Conservation (phyloP, 176 grass and related monocot species). For the Phyllostachys edulis region DNA sequence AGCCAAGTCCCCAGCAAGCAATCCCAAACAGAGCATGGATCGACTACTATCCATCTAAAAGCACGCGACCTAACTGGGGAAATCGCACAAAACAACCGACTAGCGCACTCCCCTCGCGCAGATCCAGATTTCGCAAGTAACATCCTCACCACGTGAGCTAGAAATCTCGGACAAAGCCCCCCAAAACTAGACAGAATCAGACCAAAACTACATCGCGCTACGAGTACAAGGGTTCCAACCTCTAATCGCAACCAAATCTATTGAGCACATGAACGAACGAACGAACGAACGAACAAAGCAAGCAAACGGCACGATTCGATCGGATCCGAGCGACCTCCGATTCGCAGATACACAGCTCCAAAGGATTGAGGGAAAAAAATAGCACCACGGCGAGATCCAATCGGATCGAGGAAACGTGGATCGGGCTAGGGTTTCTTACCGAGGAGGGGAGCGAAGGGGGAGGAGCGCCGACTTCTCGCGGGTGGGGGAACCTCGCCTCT, state of each 20-base stretch:
- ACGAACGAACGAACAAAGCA: neutral
- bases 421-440: constrained; percentile 37
- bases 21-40: constrained; percentile 4
- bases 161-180: neutral
- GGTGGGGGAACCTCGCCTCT: constrained; percentile 18
- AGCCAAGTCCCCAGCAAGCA: neutral
- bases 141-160: neutral
- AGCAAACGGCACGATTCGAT: neutral
- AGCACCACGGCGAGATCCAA: neutral
- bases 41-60: neutral
- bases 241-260: neutral
- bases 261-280: neutral
- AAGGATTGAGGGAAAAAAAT: too few relatives aligned
- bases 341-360: neutral
- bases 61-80: neutral
- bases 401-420: neutral
- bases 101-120: neutral
- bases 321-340: neutral
- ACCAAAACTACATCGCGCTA: neutral
- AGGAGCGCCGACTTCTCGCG: constrained; percentile 20
- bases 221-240: neutral
- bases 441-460: neutral
- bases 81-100: neutral
- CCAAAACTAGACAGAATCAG: neutral
- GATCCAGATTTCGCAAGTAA: neutral